phyloP scores from a whole-genome alignment of 352 stramenopile species.

The Phytophthora capsici region DNA sequence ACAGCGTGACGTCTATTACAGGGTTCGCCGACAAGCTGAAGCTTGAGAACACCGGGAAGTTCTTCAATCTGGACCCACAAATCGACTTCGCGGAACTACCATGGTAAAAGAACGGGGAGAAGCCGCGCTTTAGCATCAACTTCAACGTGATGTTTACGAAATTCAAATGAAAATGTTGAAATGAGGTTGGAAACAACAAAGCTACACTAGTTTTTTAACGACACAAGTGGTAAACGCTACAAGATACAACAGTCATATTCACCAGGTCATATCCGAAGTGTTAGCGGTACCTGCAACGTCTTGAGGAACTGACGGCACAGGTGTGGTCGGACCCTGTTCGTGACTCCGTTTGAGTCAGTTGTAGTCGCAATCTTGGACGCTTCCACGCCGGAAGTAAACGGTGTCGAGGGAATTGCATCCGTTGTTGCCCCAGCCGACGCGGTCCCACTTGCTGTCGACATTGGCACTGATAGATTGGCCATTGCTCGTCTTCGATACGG shows the following conservation, averaged over 20 bases:
- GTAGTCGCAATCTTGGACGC: neutral
- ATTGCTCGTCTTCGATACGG: neutral
- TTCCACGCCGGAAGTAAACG: neutral
- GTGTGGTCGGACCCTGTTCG: neutral
- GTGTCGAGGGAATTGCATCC: neutral
- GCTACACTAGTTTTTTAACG: too few relatives aligned
- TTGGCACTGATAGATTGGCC: too few relatives aligned
- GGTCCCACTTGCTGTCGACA: neutral
- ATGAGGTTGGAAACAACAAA: too few relatives aligned
- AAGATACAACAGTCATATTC: constrained; percentile 1
- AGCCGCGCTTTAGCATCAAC: neutral
- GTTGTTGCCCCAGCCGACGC: neutral
- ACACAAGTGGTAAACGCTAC: neutral
- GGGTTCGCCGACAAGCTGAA: constrained; percentile 31
- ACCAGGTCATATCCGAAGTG: neutral
- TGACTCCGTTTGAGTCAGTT: neutral
- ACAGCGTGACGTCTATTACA: constrained; percentile 39
- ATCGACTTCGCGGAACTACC: too few relatives aligned
- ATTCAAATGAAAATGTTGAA: too few relatives aligned
- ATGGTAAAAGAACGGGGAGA: constrained; percentile 33
- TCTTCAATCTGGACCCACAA: too few relatives aligned
- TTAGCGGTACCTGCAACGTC: neutral
- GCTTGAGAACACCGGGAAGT: constrained; percentile 33
- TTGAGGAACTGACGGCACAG: neutral
- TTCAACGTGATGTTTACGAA: neutral